A percentile compares a stretch with the other conserved stretches of the same genome.
These are phyloP conservation scores for Colletotrichum sp. DNA, from an alignment of 2,329 filamentous ascomycete genomes.

Conservation along the genomic window DNA sequence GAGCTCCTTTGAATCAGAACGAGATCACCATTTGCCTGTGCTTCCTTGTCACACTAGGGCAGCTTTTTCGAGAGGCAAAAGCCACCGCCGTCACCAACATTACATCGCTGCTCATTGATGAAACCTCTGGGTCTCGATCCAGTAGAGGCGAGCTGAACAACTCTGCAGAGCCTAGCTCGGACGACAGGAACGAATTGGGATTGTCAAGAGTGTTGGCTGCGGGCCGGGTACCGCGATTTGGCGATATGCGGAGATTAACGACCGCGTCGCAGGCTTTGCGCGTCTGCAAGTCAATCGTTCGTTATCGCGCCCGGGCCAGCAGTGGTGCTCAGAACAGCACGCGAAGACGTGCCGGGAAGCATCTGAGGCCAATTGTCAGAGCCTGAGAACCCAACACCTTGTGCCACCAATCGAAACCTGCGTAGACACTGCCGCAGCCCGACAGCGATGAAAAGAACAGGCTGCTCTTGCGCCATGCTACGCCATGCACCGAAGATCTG, in stretches of 20 bases:
- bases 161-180: neutral
- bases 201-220: neutral
- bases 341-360: neutral
- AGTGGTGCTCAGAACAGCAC: neutral
- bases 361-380: neutral
- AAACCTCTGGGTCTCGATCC: neutral
- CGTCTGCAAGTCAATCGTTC: neutral
- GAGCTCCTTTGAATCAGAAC: neutral
- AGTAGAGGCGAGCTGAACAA: neutral
- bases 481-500: conserved; percentile 1
- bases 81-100: conserved; percentile 2
- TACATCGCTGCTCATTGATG: conserved; percentile 1
- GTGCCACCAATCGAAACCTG: neutral
- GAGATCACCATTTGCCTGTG: neutral
- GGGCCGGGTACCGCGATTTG: neutral
- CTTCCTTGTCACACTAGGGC: neutral
- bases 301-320: neutral
- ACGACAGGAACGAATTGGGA: neutral
- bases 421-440: neutral
- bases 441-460: neutral
- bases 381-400: neutral
- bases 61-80: neutral
- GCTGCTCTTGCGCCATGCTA: neutral
- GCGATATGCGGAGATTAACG: conserved; percentile 5
- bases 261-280: conserved; percentile 1